Evolutionary conservation across 441 rosid genomes (phyloP), one percentile per base, ranked within the genome.

Genomic region (Arabidopsis hybrid): DNA sequence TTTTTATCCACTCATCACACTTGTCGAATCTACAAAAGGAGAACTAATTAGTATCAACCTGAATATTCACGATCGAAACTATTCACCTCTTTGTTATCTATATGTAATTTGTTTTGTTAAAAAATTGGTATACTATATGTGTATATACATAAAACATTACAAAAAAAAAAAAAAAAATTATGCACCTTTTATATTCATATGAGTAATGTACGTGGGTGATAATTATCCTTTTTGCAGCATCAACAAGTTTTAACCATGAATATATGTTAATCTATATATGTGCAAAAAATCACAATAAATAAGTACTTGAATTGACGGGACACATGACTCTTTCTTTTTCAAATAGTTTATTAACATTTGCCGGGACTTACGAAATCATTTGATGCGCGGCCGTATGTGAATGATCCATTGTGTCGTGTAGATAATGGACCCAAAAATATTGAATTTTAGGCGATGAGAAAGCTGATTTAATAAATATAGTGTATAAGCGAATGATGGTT

Each of bases 401-500:
- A 64, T 34, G 35, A 21, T 21, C 26, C 42, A 47, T 55, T 63
- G 55, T 64, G 35, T 60, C 45, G 53, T 49, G 39, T 65, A 26
- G 59, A 9, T 59, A 45, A 52, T 60, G 55, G 49, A 66, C 14
- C 77, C 29, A 26, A 17, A 11, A 5, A 5, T 58, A 34, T n/a
- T 11, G 40, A 59, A 31, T 14, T 52, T 14, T 43, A 53, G 59
- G 32, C 21, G 21, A 58, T 35, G 57, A 60, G 18, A 43, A 36
- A 8, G 55, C 16, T 61, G 29, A 18, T 78, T 36, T 12, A 47
- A 45, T 60, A 45, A 83, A 72, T 79, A 74, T 53, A 67, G 39
- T 59, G 67, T 74, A 69, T 55, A 70, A 76, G 50, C 85, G 34
- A 80, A 86, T 81, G 60, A 71, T 26, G 59, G 31, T 45, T 4